Percentiles rank a stretch among this genome's conserved stretches.
Conservation (phyloP, 2,329 filamentous ascomycete species). For the Fusarium sp. region DNA sequence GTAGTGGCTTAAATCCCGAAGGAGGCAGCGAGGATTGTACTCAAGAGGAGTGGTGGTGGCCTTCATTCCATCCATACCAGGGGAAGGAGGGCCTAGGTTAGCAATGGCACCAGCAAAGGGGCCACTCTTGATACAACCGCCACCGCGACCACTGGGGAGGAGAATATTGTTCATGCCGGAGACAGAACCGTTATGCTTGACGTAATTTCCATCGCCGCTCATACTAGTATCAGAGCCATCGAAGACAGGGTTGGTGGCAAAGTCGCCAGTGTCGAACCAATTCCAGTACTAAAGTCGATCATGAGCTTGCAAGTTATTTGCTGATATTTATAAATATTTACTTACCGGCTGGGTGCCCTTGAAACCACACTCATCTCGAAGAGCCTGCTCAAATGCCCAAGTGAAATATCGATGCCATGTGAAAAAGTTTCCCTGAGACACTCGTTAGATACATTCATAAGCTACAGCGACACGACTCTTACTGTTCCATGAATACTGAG, state of each 20-base stretch:
- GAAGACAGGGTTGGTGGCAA: background rate
- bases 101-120: slow-evolving; percentile 1
- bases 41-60: background rate
- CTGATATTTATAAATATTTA: fast-evolving
- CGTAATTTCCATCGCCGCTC: slow-evolving; percentile 15
- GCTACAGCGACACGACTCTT: fast-evolving
- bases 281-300: slow-evolving; percentile 6
- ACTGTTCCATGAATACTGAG: slow-evolving; percentile 9
- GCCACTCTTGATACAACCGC: background rate
- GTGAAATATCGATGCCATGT: slow-evolving; percentile 26
- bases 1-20: background rate
- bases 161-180: background rate
- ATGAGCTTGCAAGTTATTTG: fast-evolving
- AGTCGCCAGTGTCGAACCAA: slow-evolving; percentile 13
- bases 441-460: fast-evolving
- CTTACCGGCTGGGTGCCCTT: slow-evolving; percentile 18
- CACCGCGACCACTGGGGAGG: background rate
- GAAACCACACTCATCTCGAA: slow-evolving; percentile 17
- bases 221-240: slow-evolving; percentile 16
- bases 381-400: slow-evolving; percentile 11
- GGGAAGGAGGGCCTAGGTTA: slow-evolving; percentile 8
- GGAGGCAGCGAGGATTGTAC: slow-evolving; percentile 9
- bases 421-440: background rate
- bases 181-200: slow-evolving; percentile 5
- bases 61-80: slow-evolving; percentile 19